Evolutionary conservation across 257 asterid species (phyloP), one percentile per base, ranked within the genome.

Genomic region (Agastache rugosa): DNA sequence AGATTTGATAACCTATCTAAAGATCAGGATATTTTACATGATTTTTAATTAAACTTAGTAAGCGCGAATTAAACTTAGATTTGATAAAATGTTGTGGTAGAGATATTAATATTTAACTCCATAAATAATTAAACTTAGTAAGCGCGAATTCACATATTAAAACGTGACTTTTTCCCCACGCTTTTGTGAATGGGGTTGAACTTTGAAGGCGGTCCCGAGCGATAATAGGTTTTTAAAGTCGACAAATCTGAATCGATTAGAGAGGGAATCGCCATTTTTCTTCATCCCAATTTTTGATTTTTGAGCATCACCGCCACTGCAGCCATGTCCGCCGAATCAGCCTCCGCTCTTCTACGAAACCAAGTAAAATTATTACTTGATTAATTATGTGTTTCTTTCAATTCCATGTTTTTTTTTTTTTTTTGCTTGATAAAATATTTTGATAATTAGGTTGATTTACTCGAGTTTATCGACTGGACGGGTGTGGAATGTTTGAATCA

Each of bases 401-500:
- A 19, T 65, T 55, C 23, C 17, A 2, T 29, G 12, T 14, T 19
- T 35, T 34, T 2, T 39, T 8, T 42, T n/a, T 17, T 11, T 25
- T 19, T 42, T 48, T 16, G 10, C 2, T 65, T 31, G 9, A 25
- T 75, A 8, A 39, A 17, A 16, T 20, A 15, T 29, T 54, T 47
- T 67, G 11, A 15, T 4, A 31, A 55, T 67, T 51, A 92, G 97
- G 91, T 88, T 67, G 97, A 90, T 88, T 87, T 90, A 56, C 75
- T 84, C 75, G 96, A 90, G 83, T 92, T 82, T 48, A 83, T 90
- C 54, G 90, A 92, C 81, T 92, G 97, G 97, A 75, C 90, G 16
- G 82, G 96, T 7, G 96, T 92, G 37, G 96, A 92, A 81, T 92
- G 96, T 80, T 90, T 92, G 69, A 92, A 92, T 75, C 96, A 90